These are phyloP conservation scores for Verticillium nonalfalfae DNA, from an alignment of 2,329 filamentous ascomycete species.

Conservation along the genomic window DNA sequence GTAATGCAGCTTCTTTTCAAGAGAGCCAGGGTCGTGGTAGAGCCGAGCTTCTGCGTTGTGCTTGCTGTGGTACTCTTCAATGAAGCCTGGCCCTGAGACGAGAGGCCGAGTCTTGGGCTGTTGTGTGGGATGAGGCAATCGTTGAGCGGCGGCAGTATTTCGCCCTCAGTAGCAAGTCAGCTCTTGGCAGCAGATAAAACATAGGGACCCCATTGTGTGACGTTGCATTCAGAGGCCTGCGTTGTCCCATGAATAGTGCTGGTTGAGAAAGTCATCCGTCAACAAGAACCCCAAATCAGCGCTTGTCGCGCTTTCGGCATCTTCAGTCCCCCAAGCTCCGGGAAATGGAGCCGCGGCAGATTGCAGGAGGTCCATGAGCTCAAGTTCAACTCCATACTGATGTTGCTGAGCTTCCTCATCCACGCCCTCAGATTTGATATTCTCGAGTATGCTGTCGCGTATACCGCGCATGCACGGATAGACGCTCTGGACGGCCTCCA, in stretches of 20 bases:
- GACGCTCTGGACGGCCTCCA: conserved; percentile 44
- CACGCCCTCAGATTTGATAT: background rate
- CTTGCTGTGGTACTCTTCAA: conserved; percentile 57
- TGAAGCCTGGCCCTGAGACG: conserved; percentile 37
- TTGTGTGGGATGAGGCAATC: background rate
- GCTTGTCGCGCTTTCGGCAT: background rate
- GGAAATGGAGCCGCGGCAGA: background rate
- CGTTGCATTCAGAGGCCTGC: background rate
- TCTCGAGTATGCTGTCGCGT: conserved; percentile 21
- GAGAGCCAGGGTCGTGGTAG: conserved; percentile 58
- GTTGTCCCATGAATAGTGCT: background rate
- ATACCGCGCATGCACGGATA: conserved; percentile 40
- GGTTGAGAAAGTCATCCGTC: conserved; percentile 4
- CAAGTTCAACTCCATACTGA: background rate
- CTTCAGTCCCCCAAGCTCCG: background rate
- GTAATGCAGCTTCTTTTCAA: conserved; percentile 56
- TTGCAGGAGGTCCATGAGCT: conserved; percentile 2
- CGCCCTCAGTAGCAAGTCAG: background rate
- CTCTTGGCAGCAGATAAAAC: background rate
- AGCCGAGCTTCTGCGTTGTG: conserved; percentile 56
- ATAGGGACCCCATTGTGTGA: background rate
- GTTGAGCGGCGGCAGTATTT: background rate
- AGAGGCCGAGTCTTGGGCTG: background rate
- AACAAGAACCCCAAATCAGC: conserved; percentile 4
- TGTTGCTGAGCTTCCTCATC: background rate